These are phyloP conservation scores for Cercis canadensis DNA, from an alignment of 306 rosid species.

Conservation along the genomic window DNA sequence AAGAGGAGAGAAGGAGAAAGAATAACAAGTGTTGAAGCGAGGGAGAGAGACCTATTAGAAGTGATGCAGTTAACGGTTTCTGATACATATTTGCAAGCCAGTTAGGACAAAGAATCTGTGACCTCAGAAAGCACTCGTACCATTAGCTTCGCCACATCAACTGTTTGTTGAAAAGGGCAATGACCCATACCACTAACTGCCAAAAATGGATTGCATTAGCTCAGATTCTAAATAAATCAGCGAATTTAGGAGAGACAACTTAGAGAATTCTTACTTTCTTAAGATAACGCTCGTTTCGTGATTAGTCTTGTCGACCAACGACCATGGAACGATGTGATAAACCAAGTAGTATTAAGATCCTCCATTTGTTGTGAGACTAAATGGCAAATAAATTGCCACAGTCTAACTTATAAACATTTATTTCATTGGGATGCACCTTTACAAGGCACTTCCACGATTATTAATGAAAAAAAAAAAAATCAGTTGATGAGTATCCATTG, in stretches of 20 bases:
- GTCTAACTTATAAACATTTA: neutral
- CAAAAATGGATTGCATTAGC: conserved; percentile 42
- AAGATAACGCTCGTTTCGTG: conserved; percentile 25
- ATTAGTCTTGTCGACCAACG: conserved; percentile 15
- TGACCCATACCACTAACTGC: conserved; percentile 36
- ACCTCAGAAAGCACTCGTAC: conserved; percentile 47
- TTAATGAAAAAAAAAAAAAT: neutral
- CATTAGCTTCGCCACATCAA: conserved; percentile 52
- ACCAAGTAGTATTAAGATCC: too few species aligned
- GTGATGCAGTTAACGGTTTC: conserved; percentile 38
- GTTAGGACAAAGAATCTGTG: conserved; percentile 62
- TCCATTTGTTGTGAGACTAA: neutral
- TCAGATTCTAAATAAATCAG: conserved; percentile 34
- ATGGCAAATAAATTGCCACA: conserved; percentile 3
- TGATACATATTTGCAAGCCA: conserved; percentile 48
- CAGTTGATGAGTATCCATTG: too few species aligned
- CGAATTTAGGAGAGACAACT: conserved; percentile 29
- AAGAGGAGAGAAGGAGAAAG: neutral
- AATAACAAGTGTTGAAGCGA: neutral
- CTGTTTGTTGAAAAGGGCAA: conserved; percentile 43
- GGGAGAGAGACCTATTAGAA: conserved; percentile 21
- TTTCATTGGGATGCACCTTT: neutral
- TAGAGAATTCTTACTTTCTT: conserved; percentile 22
- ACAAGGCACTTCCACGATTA: neutral
- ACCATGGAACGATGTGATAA: neutral